A percentile compares a stretch with the other conserved stretches of the same genome.
These are phyloP conservation scores for Candida sp. DNA, from an alignment of 1,139 yeast species.

Conservation along the genomic window DNA sequence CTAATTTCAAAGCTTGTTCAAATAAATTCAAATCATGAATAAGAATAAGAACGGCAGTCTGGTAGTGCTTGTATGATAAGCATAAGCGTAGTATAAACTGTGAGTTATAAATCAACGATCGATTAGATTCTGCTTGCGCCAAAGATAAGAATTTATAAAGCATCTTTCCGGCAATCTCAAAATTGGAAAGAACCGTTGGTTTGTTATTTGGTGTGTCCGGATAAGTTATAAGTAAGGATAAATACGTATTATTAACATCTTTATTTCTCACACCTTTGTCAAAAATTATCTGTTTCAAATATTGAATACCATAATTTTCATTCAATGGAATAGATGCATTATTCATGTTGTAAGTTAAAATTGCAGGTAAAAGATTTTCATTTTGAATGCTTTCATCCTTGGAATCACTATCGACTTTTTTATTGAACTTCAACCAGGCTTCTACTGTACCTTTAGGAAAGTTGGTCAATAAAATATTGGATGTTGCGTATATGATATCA, in stretches of 20 bases:
- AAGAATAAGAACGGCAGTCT: slow-evolving; percentile 69
- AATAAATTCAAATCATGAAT: slow-evolving; percentile 61
- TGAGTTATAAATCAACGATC: slow-evolving; percentile 45
- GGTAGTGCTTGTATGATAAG: slow-evolving; percentile 52
- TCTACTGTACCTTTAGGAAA: slow-evolving; percentile 70
- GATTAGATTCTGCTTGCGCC: slow-evolving; percentile 16
- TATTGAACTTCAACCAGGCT: slow-evolving; percentile 64
- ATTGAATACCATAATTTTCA: slow-evolving; percentile 65
- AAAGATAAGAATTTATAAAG: slow-evolving; percentile 27
- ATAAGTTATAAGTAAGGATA: slow-evolving; percentile 68
- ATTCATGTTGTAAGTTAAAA: slow-evolving; percentile 61
- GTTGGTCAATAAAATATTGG: slow-evolving; percentile 67
- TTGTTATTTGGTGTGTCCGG: slow-evolving; percentile 36
- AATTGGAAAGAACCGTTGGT: slow-evolving; percentile 5
- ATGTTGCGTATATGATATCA: slow-evolving; percentile 56
- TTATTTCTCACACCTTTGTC: slow-evolving; percentile 47
- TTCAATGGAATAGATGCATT: slow-evolving; percentile 21
- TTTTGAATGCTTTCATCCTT: slow-evolving; percentile 36
- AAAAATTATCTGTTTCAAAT: slow-evolving; percentile 57
- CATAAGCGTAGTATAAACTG: slow-evolving; percentile 79
- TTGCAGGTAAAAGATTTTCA: slow-evolving; percentile 68
- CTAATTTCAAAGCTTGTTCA: slow-evolving; percentile 79
- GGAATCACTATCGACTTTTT: background rate
- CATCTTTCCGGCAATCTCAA: slow-evolving; percentile 15
- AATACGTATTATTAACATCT: slow-evolving; percentile 65